Base-by-base conservation (phyloP, 2,329 filamentous ascomycete species). In the Chrysoporthe cubensis region DNA sequence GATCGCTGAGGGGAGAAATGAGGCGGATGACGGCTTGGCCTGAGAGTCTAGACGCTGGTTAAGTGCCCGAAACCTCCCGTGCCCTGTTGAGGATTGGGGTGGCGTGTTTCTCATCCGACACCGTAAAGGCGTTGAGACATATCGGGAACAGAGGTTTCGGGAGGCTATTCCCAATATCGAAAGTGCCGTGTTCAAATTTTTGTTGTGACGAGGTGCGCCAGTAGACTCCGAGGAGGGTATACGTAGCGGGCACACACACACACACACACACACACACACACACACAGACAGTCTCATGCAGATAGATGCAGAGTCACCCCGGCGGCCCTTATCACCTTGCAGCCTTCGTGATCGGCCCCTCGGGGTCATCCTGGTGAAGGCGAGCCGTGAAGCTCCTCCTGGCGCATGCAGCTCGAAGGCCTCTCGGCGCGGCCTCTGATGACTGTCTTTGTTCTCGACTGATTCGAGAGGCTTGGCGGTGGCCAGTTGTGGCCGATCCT, bases 291-390 rank as follows among this genome's bases (percentile, higher is more conserved):
- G 52, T 56, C 44, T 57, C 32, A 67, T 63, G 34, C 54, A 48
- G 52, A 61, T 61, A 64, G 65, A 37, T 68, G 66, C 58, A 65
- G 66, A 66, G 54, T 54, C 56, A 68, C 63, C 66, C 57, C 18
- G 65, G 48, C 18, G 44, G 42, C 62, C 66, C 16, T 44, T 64
- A 65, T 64, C 40, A 46, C 62, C 46, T 62, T 56, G 66, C 56
- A 48, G 13, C 42, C 16, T 66, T 58, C 34, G 54, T 61, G 66
- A 65, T 68, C 57, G 62, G 42, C 66, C 37, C 7, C 61, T 64
- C 61, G 66, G 65, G 26, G 57, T 58, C 48, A 48, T 62, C 65
- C 62, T 40, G 59, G 43, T 54, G 42, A 34, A 57, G 65, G 65
- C 48, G 52, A 34, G 26, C 43, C 56, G 34, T 37, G 50, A 34